Evolutionary conservation across 495 filamentous ascomycete genomes (phyloP).

Genomic region (Aspergillus funiculosus): DNA sequence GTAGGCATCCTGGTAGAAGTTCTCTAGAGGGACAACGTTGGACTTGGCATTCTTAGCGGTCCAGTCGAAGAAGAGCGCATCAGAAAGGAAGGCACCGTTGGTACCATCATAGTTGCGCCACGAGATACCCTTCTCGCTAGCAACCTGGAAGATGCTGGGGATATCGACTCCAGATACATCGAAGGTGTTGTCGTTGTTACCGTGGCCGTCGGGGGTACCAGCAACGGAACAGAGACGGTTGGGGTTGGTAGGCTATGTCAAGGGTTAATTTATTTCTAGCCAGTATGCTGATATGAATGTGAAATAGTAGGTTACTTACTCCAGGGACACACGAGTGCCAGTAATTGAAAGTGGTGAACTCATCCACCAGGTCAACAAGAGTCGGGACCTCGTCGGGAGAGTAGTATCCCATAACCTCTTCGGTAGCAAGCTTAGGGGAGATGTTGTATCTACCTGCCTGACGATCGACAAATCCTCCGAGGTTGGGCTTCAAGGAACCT

Average conservation of each 20-base stretch:
- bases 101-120: slow-evolving; percentile 51
- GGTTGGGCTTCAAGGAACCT: slow-evolving; percentile 27
- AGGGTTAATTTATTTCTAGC: too few relatives aligned
- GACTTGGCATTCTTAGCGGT: slow-evolving; percentile 29
- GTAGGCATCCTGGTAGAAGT: slow-evolving; percentile 36
- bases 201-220: slow-evolving; percentile 44
- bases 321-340: slow-evolving; percentile 48
- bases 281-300: neutral
- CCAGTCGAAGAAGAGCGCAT: slow-evolving; percentile 40
- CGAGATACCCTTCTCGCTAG: slow-evolving; percentile 34
- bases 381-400: slow-evolving; percentile 44
- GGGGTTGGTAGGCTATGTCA: slow-evolving; percentile 38
- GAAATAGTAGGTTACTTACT: slow-evolving; percentile 21
- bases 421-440: slow-evolving; percentile 31
- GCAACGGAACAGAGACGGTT: slow-evolving; percentile 43
- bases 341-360: slow-evolving; percentile 47
- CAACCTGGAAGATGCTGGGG: slow-evolving; percentile 43
- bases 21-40: slow-evolving; percentile 26
- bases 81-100: slow-evolving; percentile 27
- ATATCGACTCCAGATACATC: slow-evolving; percentile 30
- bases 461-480: slow-evolving; percentile 47
- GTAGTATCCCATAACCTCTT: slow-evolving; percentile 48
- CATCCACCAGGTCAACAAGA: slow-evolving; percentile 39
- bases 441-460: slow-evolving; percentile 33
- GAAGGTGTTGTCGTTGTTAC: slow-evolving; percentile 42